Base-by-base conservation (phyloP, 2,329 filamentous ascomycete genomes). In the Fusarium sterilihyphosum region DNA sequence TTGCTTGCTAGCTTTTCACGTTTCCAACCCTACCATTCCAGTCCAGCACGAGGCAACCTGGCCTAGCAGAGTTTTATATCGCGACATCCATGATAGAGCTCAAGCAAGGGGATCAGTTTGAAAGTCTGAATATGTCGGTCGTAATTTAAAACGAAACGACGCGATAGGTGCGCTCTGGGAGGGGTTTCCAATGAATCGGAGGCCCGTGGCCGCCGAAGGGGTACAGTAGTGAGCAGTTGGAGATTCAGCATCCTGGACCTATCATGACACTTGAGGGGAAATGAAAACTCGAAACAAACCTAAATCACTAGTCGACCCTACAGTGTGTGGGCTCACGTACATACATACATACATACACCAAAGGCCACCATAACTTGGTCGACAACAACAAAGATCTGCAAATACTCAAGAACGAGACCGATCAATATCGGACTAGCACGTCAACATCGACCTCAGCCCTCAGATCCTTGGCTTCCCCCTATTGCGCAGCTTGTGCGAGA, bases 81-180 rank as follows among this genome's bases (percentile, higher is more conserved):
- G 56, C 57, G 41, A 47, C 40, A 70, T 40, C 43, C 58, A 58
- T 59, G 49, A 64, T 53, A 50, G 67, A 58, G 44, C 44, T 40
- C 17, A 31, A 60, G 29, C 58, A 29, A 24, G 44, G 47, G 67
- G 22, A 31, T 65, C 35, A 46, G 59, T 65, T 52, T 58, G 35
- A 47, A 41, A 61, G 46, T 54, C 22, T 35, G 44, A 29, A 59
- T n/a, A 66, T 58, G 64, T 53, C 63, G 41, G 68, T 37, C 64
- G 61, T 26, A 72, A 69, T 60, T 53, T 64, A 52, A 73, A 74
- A 72, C 71, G 43, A 53, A 52, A 38, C 49, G 46, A 68, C 49
- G 50, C 50, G 31, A 59, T 64, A 66, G 41, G 60, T 61, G 50
- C 54, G 59, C 61, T 62, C 61, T 47, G 65, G 46, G 43, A 44